These are phyloP conservation scores for Heracleum sosnowskyi DNA, from an alignment of 129 eudicot genomes.

Conservation along the genomic window DNA sequence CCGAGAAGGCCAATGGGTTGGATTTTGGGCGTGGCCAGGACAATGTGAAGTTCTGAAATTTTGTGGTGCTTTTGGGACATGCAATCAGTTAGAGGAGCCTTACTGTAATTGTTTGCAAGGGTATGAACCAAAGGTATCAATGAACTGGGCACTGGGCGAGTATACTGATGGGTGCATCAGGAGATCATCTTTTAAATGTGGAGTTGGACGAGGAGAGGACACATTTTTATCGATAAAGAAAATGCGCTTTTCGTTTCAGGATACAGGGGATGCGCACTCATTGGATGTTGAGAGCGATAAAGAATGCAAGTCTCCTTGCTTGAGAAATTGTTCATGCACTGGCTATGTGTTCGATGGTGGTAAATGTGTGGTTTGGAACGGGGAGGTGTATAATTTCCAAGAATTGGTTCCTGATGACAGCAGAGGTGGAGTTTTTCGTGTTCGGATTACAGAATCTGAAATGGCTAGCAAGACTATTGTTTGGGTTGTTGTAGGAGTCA, in stretches of 20 bases:
- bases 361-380: constrained; percentile 14
- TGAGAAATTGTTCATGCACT: constrained; percentile 10
- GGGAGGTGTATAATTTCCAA: constrained; percentile 8
- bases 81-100: constrained; percentile 14
- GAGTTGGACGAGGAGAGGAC: constrained; percentile 1
- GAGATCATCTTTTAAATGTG: constrained; percentile 14
- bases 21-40: constrained; percentile 11
- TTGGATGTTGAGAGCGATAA: background rate
- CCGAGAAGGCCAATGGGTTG: background rate
- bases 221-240: background rate
- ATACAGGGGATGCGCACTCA: constrained; percentile 2
- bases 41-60: constrained; percentile 12
- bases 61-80: constrained; percentile 18
- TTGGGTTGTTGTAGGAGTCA: constrained; percentile 9
- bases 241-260: background rate
- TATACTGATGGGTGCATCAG: constrained; percentile 27
- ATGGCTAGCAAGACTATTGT: background rate
- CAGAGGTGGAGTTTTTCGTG: background rate
- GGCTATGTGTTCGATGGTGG: constrained; percentile 6
- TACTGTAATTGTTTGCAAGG: constrained; percentile 20
- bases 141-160: constrained; percentile 22
- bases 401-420: background rate
- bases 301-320: constrained; percentile 15
- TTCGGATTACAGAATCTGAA: constrained; percentile 2
- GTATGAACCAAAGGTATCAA: constrained; percentile 15